Evolutionary conservation across 2,329 filamentous ascomycete genomes (phyloP), one percentile per base, ranked within the genome.

Genomic region (Rhexocercosporidium sp.): DNA sequence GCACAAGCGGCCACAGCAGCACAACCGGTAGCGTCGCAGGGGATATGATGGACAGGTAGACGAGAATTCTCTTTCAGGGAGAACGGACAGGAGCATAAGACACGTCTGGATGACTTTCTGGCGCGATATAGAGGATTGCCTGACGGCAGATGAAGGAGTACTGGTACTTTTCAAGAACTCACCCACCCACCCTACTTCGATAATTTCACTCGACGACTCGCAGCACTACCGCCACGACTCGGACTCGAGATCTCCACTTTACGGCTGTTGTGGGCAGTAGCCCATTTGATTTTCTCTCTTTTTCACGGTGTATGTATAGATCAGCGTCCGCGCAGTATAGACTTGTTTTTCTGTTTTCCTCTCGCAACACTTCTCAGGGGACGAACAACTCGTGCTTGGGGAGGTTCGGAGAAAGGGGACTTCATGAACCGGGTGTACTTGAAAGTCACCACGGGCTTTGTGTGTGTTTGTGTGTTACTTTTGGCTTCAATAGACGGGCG

Each of bases 21-120:
- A 87, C 91, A 49, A 88, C 86, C 54, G 93, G 90, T 76, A 97
- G 93, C 73, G 83, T 96, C 68, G 89, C 92, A 27, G 92, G 92
- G 44, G 88, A 86, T 63, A 85, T 86, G 76, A 85, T 86, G 76
- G 88, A 90, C 71, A 82, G 86, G 61, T 83, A 70, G 75, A 57
- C 25, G 49, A 29, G 37, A 16, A 46, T 47, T 34, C 16, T 25
- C 46, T 18, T 25, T 29, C 37, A 22, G 20, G 56, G 60, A 27
- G 20, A 31, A 14, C 14, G 25, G 39, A 6, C 44, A 46, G 29
- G 22, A 20, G 20, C 16, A 49, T 46, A 16, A 37, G n/a, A 31
- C 25, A 5, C 9, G 41, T 56, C 46, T 37, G 16, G 44, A 62
- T 16, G 51, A 39, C 60, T 53, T 20, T 68, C 39, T 46, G 64